Base-by-base conservation (phyloP, 1,284 basidiomycete genomes). In the Pholiota adiposa region DNA sequence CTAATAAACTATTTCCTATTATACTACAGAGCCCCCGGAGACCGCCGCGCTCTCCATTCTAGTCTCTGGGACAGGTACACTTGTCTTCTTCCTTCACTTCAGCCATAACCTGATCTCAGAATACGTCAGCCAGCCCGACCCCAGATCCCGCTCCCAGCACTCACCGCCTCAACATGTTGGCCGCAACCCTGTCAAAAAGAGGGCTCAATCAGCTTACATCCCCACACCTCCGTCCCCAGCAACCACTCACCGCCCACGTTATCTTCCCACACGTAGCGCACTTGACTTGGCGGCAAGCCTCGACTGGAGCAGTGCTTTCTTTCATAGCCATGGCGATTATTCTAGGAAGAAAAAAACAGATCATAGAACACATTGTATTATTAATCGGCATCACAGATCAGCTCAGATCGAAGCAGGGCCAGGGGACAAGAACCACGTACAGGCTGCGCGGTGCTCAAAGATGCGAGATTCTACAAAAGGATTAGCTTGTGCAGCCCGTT, bases 211-310 rank as follows among this genome's bases (percentile, higher is more conserved):
- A 57, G 61, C 44, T n/a, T 31, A 31, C 29, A 31, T 31, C 29
- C 29, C 29, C 5, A 16, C 29, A n/a, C 14, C 50, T 23, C 43
- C 33, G 50, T 36, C 27, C 58, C 49, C 38, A 60, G 58, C 54
- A 69, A 63, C 48, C 50, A 73, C 83, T 69, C 70, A 91, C 90
- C 77, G 73, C 79, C 89, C 89, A 92, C n/a, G 87, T 90, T 23
- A 77, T 86, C 79, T 91, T 92, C 51, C 81, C 81, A 72, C 89
- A 92, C 59, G 73, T 79, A 56, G 73, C 74, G 75, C 89, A 92
- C 63, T 80, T 80, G 56, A 87, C 85, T 58, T 73, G 67, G 69
- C 73, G 83, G 76, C 89, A 92, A 54, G 72, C 63, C 70, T 88
- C 76, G 63, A 80, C 80, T 54, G 82, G 85, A 60, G 73, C 66